Base-by-base conservation (phyloP, 1,139 yeast species). In the Arxiozyma heterogenica region DNA sequence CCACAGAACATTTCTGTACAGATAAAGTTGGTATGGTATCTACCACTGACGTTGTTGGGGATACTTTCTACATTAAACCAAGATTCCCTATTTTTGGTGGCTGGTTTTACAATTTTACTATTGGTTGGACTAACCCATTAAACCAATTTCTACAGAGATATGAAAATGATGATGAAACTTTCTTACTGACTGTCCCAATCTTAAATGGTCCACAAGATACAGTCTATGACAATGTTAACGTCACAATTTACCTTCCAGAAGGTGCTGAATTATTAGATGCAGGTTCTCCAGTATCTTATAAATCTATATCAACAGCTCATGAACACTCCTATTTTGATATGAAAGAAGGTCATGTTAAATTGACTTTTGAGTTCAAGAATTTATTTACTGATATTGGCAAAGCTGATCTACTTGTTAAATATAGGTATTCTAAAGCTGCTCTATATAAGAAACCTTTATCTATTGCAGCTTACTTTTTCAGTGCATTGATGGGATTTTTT, bases 21-120 rank as follows among this genome's bases (percentile, higher is more conserved):
- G 54, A 52, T 49, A 52, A 52, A 49, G 54, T 52, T 18, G 54
- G 54, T 39, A 44, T 52, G 50, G 53, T 51, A 18, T 51, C 53
- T 25, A 51, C 51, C 6, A 58, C 44, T 42, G 53, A 8, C 57
- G 65, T 84, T 87, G 15, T 45, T 4, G 48, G 38, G 6, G 48
- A 45, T 54, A 79, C 76, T 57, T 72, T 89, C 54, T 75, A 83
- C 46, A 70, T 93, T 59, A 82, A 79, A 64, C 98, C 98, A 54
- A 79, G 99, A 68, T 93, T 77, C 74, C 99, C 99, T 15, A 66
- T 93, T 9, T 87, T 89, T 72, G 99, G 98, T 51, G 95, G 91
- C 45, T 93, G 99, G 99, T 80, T 84, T 64, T 93, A 90, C 72
- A 90, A 93, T 72, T 93, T 89, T 75, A 93, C 98, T 22, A 73